phyloP scores from a whole-genome alignment of 805 yeast species.

The Tetrapisispora arboricola region DNA sequence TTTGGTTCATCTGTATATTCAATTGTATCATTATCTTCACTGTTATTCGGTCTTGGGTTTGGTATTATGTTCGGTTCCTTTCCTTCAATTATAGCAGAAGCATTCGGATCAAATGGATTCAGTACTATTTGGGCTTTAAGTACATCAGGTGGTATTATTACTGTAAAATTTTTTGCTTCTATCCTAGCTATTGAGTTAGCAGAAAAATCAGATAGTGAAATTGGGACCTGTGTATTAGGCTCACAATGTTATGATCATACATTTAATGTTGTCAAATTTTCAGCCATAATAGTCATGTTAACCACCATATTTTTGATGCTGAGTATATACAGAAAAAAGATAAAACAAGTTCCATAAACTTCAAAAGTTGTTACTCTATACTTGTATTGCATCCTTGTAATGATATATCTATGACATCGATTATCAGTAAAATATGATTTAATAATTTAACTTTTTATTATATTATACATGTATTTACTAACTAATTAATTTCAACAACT shows the following conservation, averaged over 20 bases:
- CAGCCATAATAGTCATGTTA: background rate
- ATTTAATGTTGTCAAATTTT: constrained; percentile 11
- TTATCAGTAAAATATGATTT: background rate
- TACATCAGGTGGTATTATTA: constrained; percentile 58
- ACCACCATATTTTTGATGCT: background rate
- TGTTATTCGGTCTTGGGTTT: constrained; percentile 52
- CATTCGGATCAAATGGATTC: constrained; percentile 55
- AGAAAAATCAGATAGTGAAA: constrained; percentile 31
- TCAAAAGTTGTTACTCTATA: no score
- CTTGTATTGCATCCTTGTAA: background rate
- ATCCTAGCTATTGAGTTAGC: constrained; percentile 49
- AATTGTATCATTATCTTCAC: constrained; percentile 39
- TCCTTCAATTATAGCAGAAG: constrained; percentile 70
- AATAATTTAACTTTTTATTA: background rate
- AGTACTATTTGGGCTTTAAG: constrained; percentile 69
- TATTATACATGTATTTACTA: constrained; percentile 1
- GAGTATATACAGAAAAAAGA: background rate
- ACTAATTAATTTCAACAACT: background rate
- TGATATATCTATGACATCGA: background rate
- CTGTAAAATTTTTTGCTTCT: constrained; percentile 44
- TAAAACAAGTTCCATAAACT: no score
- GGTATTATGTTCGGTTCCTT: constrained; percentile 65
- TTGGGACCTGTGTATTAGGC: constrained; percentile 37
- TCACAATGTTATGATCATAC: constrained; percentile 39
- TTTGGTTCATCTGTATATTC: background rate